These are phyloP conservation scores for Populus hybrid DNA, from an alignment of 441 rosid species.

Conservation along the genomic window DNA sequence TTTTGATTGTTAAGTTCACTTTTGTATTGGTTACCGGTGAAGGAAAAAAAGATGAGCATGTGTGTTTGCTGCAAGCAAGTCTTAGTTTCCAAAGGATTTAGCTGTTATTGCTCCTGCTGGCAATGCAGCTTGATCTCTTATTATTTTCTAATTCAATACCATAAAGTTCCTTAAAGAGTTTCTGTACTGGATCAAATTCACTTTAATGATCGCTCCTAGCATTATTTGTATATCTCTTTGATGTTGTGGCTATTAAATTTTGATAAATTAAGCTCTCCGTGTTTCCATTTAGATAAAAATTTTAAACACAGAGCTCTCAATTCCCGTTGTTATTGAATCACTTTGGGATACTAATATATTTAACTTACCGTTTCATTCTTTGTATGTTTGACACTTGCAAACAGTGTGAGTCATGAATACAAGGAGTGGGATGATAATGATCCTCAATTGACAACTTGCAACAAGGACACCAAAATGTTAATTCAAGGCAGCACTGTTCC, in stretches of 20 bases:
- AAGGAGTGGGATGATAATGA: constrained; percentile 81
- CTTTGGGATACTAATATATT: background rate
- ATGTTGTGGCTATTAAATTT: background rate
- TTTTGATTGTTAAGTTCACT: constrained; percentile 1
- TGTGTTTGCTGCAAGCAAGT: background rate
- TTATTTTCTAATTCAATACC: background rate
- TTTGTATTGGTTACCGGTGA: background rate
- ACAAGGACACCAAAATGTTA: constrained; percentile 76
- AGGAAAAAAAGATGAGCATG: background rate
- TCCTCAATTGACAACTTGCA: constrained; percentile 86
- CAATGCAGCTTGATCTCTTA: background rate
- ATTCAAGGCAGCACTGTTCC: constrained; percentile 81
- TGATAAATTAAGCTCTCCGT: background rate
- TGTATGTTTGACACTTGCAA: constrained; percentile 16
- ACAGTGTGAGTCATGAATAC: constrained; percentile 85
- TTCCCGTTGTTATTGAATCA: background rate
- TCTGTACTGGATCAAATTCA: background rate
- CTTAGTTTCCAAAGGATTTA: constrained; percentile 3
- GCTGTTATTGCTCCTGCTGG: background rate
- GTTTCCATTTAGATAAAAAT: background rate
- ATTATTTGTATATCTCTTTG: background rate
- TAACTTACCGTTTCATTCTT: constrained; percentile 14
- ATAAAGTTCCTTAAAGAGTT: background rate
- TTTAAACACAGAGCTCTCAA: background rate
- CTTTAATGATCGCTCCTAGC: background rate